Evolutionary conservation across 2,329 filamentous ascomycete species (phyloP).

Genomic region (Annulohypoxylon truncatum): DNA sequence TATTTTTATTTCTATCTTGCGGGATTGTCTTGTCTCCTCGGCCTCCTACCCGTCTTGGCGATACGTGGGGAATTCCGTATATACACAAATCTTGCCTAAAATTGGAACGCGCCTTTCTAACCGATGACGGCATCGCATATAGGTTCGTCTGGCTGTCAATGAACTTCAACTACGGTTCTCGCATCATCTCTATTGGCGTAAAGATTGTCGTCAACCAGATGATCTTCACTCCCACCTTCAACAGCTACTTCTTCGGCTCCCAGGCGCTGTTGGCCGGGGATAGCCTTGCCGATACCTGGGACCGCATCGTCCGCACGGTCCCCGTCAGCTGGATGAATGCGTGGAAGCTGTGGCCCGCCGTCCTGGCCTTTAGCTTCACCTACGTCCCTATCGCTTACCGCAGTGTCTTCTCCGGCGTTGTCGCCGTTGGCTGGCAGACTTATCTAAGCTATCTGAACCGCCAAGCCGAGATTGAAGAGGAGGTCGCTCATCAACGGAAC

Average conservation of each 20-base stretch:
- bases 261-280: constrained; percentile 81
- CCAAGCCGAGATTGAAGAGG: constrained; percentile 71
- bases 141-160: constrained; percentile 84
- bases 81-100: neutral
- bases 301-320: constrained; percentile 79
- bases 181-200: constrained; percentile 73
- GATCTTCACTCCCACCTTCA: constrained; percentile 85
- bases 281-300: constrained; percentile 69
- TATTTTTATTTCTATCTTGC: neutral
- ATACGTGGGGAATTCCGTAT: neutral
- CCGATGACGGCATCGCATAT: neutral
- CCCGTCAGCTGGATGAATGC: constrained; percentile 82
- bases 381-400: constrained; percentile 83
- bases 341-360: constrained; percentile 87
- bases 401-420: constrained; percentile 80
- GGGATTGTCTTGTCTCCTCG: too few relatives aligned
- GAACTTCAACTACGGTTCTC: constrained; percentile 86
- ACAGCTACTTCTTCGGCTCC: constrained; percentile 83
- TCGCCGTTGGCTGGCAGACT: constrained; percentile 92
- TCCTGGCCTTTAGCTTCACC: constrained; percentile 89
- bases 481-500: neutral
- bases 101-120: neutral
- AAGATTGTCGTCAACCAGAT: constrained; percentile 86
- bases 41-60: neutral
- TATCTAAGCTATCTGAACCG: constrained; percentile 87